Base-by-base conservation (phyloP, 2,329 filamentous ascomycete species). In the Pseudogymnoascus sp. region DNA sequence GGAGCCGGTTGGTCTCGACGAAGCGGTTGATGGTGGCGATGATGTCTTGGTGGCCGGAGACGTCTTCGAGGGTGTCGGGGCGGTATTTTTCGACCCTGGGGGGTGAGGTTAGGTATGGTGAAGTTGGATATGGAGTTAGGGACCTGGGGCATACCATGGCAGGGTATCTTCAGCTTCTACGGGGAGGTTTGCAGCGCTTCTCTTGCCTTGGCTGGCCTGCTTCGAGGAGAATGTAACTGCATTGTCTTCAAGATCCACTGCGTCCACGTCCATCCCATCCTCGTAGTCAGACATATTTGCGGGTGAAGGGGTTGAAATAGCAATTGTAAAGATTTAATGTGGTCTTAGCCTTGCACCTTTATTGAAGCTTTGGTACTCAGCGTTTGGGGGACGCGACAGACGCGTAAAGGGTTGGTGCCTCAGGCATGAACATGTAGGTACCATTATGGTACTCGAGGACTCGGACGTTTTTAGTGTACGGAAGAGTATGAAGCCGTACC, bases 21-120 rank as follows among this genome's bases (percentile, higher is more conserved):
- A 99, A 99, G 75, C 93, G 95, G 82, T 97, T 97, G 79, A 99
- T 96, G 1, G 95, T 99, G 3, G 93, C 88, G 67, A 99, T 86
- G 72, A 99, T 97, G 76, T 99, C 95, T 73, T 97, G 90, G 76
- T 99, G 95, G 18, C 95, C 95, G 2, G 92, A 96, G 64, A 99
- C 95, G 76, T 99, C 95, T 69, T 88, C 86, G 53, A 99, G 85
- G 1, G 90, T 91, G 66, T 88, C 87, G 16, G 95, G 95, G 62
- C 95, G 86, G 77, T 97, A 99, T 73, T 99, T 99, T 74, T 99
- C 95, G 7, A 99, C 92, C 93, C 90, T 92, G 65, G 1, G 9
- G 3, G 60, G 3, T 21, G 9, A 7, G 16, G 12, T 11, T 5
- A 5, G 34, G 28, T 1, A 14, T 6, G 28, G 6, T 6, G 16